Evolutionary conservation across 306 rosid genomes (phyloP).

Genomic region (Cucumis sativus): Cucumber_9930_V3 NC_026657.2:7323001-7323500

Average conservation of each 20-base stretch:
- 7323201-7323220: background rate
- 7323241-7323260: background rate
- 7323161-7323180: background rate
- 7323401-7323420: background rate
- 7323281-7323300: background rate
- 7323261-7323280: background rate
- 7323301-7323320: background rate
- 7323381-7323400: background rate
- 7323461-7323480: background rate
- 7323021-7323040: slow-evolving; percentile 7
- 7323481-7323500: background rate
- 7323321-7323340: background rate
- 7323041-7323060: slow-evolving; percentile 19
- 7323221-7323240: background rate
- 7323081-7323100: slow-evolving; percentile 12
- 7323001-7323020: slow-evolving; percentile 11
- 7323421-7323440: no score
- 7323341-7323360: background rate
- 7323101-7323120: slow-evolving; percentile 12
- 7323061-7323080: slow-evolving; percentile 6
- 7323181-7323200: background rate
- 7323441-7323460: background rate
- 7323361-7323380: background rate
- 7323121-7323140: no score
- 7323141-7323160: no score